Base-by-base conservation (phyloP, 2,329 filamentous ascomycete genomes). In the Stachybotrys elegans region DNA sequence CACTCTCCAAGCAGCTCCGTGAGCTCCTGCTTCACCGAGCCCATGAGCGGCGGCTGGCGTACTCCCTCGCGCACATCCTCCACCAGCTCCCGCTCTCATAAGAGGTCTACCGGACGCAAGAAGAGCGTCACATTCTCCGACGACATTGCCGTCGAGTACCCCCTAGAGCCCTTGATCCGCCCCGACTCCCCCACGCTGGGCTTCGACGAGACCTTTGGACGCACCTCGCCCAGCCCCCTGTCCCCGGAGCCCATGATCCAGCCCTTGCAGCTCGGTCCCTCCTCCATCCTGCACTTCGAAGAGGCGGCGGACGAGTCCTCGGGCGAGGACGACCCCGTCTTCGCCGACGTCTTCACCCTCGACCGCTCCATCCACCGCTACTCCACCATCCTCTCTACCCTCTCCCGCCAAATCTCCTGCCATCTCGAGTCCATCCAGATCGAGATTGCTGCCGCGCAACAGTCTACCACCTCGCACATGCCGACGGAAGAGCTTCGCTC, bases 151-250 rank as follows among this genome's bases (percentile, higher is more conserved):
- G n/a, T n/a, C n/a, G n/a, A n/a, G n/a, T n/a, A n/a, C n/a, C n/a
- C n/a, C n/a, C n/a, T n/a, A n/a, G 66, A 76, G 51, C 73, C 75
- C 17, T 62, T 71, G 23, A 68, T 79, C 47, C 75, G 78, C 8
- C 78, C 78, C 0, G 78, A 82, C 51, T 81, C 78, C 4, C 78
- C 78, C 2, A 82, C 78, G 0, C 70, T 82, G 6, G 78, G 78
- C 11, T 71, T 78, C 44, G 73, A 76, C 42, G 72, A 73, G 50
- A 62, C 61, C 37, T 61, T 68, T 12, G 42, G 48, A 35, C 51
- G 56, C 22, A 53, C 53, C 17, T 54, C 47, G 41, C 54, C 53
- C 21, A 45, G 48, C 14, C 44, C 40, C n/a, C 42, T 48, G 22
- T 43, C 48, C 22, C 19, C 40, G 4, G 41, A 41, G 4, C 43